Conservation (phyloP, 371 early-diverging fungal species). For the Mortierella sp. region DNA sequence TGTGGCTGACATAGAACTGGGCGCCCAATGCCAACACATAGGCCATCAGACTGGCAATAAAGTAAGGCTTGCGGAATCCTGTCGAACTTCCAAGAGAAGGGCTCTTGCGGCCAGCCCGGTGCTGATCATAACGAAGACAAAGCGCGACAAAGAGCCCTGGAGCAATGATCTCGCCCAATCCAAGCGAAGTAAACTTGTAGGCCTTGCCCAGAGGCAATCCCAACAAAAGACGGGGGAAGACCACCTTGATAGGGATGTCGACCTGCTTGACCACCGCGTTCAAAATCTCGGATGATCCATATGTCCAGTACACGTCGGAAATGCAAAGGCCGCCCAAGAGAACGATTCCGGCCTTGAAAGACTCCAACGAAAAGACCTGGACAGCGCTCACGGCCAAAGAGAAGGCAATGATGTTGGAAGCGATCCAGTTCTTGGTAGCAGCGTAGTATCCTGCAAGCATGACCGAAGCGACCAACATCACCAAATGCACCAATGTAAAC, state of each 20-base stretch:
- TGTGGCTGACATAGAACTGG: slow-evolving; percentile 92
- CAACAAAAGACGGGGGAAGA: slow-evolving; percentile 86
- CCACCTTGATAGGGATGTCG: slow-evolving; percentile 95
- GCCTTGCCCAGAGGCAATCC: slow-evolving; percentile 62
- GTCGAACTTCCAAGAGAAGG: slow-evolving; percentile 60
- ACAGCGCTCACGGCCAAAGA: slow-evolving; percentile 91
- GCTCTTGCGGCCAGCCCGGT: slow-evolving; percentile 50
- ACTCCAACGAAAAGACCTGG: slow-evolving; percentile 89
- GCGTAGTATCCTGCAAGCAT: slow-evolving; percentile 81
- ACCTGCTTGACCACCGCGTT: slow-evolving; percentile 93
- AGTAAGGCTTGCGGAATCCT: slow-evolving; percentile 90
- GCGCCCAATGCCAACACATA: slow-evolving; percentile 91
- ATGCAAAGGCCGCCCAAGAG: slow-evolving; percentile 90
- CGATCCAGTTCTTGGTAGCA: slow-evolving; percentile 91
- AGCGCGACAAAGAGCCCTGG: slow-evolving; percentile 96
- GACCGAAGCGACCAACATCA: slow-evolving; percentile 68
- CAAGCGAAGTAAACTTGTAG: slow-evolving; percentile 88
- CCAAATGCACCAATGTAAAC: slow-evolving; percentile 82
- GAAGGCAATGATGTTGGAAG: slow-evolving; percentile 89
- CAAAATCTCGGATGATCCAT: slow-evolving; percentile 95
- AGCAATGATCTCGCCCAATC: slow-evolving; percentile 97
- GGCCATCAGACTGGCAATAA: slow-evolving; percentile 80
- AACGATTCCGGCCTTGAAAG: slow-evolving; percentile 93
- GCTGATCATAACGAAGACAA: slow-evolving; percentile 90
- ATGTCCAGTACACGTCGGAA: slow-evolving; percentile 98